These are phyloP conservation scores for Casuarina glauca DNA, from an alignment of 306 rosid species.

Conservation along the genomic window DNA sequence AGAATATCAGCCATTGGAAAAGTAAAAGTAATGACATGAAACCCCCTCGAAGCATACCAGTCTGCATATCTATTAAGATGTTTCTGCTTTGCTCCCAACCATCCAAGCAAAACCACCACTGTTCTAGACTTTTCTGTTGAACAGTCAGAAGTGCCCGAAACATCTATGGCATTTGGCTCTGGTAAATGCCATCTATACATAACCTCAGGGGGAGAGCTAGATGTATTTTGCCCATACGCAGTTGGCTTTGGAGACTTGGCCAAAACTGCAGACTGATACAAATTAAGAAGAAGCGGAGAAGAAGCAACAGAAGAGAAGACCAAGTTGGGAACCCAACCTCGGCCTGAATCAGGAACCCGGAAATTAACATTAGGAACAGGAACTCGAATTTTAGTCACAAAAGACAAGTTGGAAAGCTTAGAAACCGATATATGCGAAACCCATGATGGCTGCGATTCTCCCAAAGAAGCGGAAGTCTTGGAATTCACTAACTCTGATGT, in stretches of 20 bases:
- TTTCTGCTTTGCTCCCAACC: slow-evolving; percentile 98
- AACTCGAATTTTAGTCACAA: slow-evolving; percentile 51
- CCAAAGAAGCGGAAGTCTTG: slow-evolving; percentile 20
- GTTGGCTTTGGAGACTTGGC: slow-evolving; percentile 39
- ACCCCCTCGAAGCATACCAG: slow-evolving; percentile 91
- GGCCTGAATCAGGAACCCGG: slow-evolving; percentile 40
- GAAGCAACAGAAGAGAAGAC: slow-evolving; percentile 44
- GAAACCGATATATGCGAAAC: slow-evolving; percentile 60
- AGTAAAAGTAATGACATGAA: slow-evolving; percentile 87
- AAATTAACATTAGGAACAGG: slow-evolving; percentile 60
- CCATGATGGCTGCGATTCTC: slow-evolving; percentile 41
- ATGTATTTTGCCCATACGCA: slow-evolving; percentile 22
- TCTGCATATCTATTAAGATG: slow-evolving; percentile 88
- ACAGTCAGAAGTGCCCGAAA: slow-evolving; percentile 44
- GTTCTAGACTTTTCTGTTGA: slow-evolving; percentile 64
- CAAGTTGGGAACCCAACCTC: slow-evolving; percentile 32
- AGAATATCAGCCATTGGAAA: slow-evolving; percentile 85
- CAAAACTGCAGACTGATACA: slow-evolving; percentile 70
- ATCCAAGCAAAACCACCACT: slow-evolving; percentile 90
- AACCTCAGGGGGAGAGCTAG: slow-evolving; percentile 51
- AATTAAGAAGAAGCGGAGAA: slow-evolving; percentile 44
- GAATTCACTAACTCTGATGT: slow-evolving; percentile 36
- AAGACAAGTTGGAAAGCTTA: slow-evolving; percentile 56
- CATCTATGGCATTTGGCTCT: slow-evolving; percentile 44
- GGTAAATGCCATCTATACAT: slow-evolving; percentile 96